Base-by-base conservation (phyloP, 768 basidiomycete species). In the Phylloporus sp. region DNA sequence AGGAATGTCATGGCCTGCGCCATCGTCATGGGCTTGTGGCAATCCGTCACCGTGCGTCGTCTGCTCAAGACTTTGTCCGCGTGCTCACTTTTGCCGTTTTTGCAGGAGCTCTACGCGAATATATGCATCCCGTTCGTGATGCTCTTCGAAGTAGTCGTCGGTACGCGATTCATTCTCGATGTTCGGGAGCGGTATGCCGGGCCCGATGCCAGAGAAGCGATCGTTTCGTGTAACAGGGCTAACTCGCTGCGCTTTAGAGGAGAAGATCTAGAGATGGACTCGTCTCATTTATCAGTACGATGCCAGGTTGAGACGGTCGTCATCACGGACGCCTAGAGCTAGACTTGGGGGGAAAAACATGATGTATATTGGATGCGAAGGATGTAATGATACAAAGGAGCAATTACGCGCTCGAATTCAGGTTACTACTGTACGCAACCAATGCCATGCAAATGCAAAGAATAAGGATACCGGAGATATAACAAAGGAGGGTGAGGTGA, bases 111-210 rank as follows among this genome's bases (percentile, higher is more conserved):
- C 18, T 59, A 62, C 23, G 62, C 65, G 13, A 66, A 60, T n/a
- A 48, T 67, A 39, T 65, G 60, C 24, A 42, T 61, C 18, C 63
- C 64, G 2, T 53, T 65, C 28, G 61, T 65, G 33, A 65, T 65
- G 64, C 40, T 65, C 10, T 51, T 63, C 17, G 65, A 67, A 31
- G 52, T 59, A 18, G 27, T 67, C 26, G 49, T 65, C 11, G 65
- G 64, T 1, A 65, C 63, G 18, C 50, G 63, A 24, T 61, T 65
- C 28, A 63, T 65, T 28, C 59, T 65, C 41, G 53, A 59, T 24
- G 65, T 67, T 38, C 65, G 63, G 2, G 63, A 61, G 43, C 65
- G 65, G 14, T 65, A 55, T 23, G 28, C 54, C 20, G 53, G 44
- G 14, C 3, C 42, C n/a, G 56, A 58, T 10, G 17, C 4, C 11